These are phyloP conservation scores for Coelastrella sp. DNA, from an alignment of 139 green algal species.

Conservation along the genomic window DNA sequence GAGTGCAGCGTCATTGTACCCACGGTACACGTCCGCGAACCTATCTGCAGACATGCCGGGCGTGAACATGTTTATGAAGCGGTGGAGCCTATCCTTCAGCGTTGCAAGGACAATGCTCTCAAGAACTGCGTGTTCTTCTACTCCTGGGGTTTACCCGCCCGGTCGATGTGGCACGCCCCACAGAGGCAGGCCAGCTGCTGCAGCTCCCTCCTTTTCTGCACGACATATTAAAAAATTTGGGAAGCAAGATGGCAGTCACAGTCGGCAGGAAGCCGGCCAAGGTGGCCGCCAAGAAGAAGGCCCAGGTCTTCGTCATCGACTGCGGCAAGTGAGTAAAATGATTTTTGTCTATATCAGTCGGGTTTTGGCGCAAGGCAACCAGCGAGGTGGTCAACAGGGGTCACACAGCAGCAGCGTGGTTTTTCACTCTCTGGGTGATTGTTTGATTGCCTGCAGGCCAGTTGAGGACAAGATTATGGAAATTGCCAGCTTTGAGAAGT, in stretches of 20 bases:
- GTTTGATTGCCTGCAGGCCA: slow-evolving; percentile 51
- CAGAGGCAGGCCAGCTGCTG: background rate
- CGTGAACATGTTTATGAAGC: no score
- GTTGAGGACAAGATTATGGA: slow-evolving; percentile 83
- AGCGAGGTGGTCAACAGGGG: background rate
- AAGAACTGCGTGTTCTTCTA: no score
- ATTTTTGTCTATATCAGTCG: background rate
- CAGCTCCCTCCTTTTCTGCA: background rate
- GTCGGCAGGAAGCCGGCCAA: slow-evolving; percentile 48
- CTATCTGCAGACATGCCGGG: no score
- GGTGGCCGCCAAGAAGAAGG: slow-evolving; percentile 83
- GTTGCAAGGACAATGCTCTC: no score
- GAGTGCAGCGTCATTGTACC: no score
- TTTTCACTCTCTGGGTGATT: background rate
- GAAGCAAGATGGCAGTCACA: slow-evolving; percentile 40
- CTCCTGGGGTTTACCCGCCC: no score
- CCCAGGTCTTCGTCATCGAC: slow-evolving; percentile 87
- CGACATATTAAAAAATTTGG: background rate
- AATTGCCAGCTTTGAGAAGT: slow-evolving; percentile 98
- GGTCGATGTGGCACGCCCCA: background rate
- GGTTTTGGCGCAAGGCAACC: no score
- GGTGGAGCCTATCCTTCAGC: no score
- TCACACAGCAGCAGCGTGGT: background rate
- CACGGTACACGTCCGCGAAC: no score
- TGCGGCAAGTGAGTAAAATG: slow-evolving; percentile 90